Conservation (phyloP, 805 yeast species). For the Kazachstania viticola region DNA sequence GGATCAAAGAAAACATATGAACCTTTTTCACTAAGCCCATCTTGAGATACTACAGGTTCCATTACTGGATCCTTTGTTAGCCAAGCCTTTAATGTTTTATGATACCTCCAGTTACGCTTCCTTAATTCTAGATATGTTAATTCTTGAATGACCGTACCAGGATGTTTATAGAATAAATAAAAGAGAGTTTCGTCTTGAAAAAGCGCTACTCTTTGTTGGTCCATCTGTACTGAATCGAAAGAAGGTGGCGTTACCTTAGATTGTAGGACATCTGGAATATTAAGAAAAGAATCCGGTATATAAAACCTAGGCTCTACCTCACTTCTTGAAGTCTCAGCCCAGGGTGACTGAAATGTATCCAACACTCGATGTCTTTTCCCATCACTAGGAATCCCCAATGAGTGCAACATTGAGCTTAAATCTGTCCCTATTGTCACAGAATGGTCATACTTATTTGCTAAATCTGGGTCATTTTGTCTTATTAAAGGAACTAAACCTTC, state of each 20-base stretch:
- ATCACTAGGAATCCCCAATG: slow-evolving; percentile 22
- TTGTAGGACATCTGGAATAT: slow-evolving; percentile 24
- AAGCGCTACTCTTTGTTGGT: slow-evolving; percentile 38
- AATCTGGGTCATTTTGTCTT: slow-evolving; percentile 19
- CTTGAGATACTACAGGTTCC: slow-evolving; percentile 78
- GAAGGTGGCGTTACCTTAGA: slow-evolving; percentile 20
- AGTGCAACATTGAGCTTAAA: slow-evolving; percentile 24
- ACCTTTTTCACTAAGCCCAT: slow-evolving; percentile 71
- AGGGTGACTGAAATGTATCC: slow-evolving; percentile 74
- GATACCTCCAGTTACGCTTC: slow-evolving; percentile 92
- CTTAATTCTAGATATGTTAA: slow-evolving; percentile 85
- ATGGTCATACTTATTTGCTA: slow-evolving; percentile 16
- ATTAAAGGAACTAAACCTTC: slow-evolving; percentile 24
- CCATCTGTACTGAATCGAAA: slow-evolving; percentile 26
- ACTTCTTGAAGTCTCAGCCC: slow-evolving; percentile 86
- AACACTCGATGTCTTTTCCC: slow-evolving; percentile 17
- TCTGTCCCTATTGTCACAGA: slow-evolving; percentile 27
- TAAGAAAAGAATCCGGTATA: slow-evolving; percentile 46
- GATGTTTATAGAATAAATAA: slow-evolving; percentile 86
- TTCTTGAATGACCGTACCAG: slow-evolving; percentile 87
- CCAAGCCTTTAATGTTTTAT: slow-evolving; percentile 93
- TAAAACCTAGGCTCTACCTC: slow-evolving; percentile 79
- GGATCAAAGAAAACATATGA: slow-evolving; percentile 93
- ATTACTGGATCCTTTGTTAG: slow-evolving; percentile 82
- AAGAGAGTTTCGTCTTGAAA: slow-evolving; percentile 89